phyloP scores from a whole-genome alignment of 345 rosid genomes.

The Anastatica hierochuntica region DNA sequence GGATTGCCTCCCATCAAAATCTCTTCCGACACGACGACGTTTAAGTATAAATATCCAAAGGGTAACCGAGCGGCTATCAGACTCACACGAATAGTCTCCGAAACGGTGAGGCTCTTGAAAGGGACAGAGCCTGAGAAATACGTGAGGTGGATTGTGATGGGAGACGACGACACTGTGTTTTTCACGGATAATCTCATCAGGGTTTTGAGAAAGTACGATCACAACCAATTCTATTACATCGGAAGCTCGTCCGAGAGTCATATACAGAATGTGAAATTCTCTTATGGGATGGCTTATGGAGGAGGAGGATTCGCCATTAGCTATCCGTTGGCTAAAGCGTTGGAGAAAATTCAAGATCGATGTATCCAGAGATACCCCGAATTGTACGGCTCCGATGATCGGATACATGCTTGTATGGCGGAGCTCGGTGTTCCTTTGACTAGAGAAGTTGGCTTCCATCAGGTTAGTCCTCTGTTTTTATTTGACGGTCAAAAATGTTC shows the following conservation, averaged over 20 bases:
- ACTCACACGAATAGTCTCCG: conserved; percentile 56
- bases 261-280: conserved; percentile 53
- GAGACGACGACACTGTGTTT: conserved; percentile 79
- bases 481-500: too few species aligned
- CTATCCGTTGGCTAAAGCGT: conserved; percentile 50
- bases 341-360: conserved; percentile 54
- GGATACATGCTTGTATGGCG: conserved; percentile 80
- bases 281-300: conserved; percentile 73
- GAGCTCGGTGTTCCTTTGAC: conserved; percentile 89
- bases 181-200: conserved; percentile 49
- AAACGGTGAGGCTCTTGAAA: conserved; percentile 40
- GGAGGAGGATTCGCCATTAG: conserved; percentile 93
- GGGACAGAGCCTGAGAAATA: conserved; percentile 27
- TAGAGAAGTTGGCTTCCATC: conserved; percentile 68
- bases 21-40: conserved; percentile 42
- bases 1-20: conserved; percentile 39
- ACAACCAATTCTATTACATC: conserved; percentile 49
- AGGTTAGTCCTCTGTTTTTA: too few species aligned
- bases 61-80: conserved; percentile 59
- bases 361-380: conserved; percentile 49
- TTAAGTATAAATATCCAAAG: conserved; percentile 32
- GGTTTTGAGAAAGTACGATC: conserved; percentile 63
- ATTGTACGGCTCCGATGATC: conserved; percentile 72
- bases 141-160: conserved; percentile 83
- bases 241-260: conserved; percentile 74